Conservation (phyloP, 1,284 basidiomycete genomes). For the Ceratobasidium theobromae region DNA sequence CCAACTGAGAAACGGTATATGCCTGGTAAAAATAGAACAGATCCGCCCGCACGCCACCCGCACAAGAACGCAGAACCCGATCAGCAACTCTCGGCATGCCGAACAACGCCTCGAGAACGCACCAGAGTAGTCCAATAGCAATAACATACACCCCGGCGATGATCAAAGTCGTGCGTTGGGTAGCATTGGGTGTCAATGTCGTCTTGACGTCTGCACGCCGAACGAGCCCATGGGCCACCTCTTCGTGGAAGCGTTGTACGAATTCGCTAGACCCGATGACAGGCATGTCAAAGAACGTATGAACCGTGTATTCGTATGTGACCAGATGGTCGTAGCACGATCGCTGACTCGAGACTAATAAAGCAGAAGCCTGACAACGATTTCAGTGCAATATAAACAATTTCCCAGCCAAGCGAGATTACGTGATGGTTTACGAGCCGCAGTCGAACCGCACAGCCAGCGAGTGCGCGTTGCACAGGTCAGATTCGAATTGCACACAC, state of each 20-base stretch:
- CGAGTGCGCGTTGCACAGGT: background rate
- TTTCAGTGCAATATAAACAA: background rate
- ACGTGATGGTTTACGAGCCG: background rate
- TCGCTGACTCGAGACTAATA: no score
- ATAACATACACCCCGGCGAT: slow-evolving; percentile 73
- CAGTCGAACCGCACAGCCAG: background rate
- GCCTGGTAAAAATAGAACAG: slow-evolving; percentile 51
- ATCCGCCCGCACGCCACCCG: background rate
- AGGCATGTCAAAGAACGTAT: no score
- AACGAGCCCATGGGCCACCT: slow-evolving; percentile 1
- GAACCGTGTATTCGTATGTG: no score
- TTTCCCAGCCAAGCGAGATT: background rate
- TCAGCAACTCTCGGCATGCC: background rate
- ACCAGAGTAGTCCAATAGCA: slow-evolving; percentile 74
- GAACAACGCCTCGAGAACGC: slow-evolving; percentile 41
- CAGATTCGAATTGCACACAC: background rate
- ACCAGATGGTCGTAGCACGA: no score
- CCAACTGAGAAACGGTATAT: slow-evolving; percentile 69
- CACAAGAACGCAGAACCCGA: background rate
- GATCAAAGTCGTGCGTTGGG: slow-evolving; percentile 75
- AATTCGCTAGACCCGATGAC: slow-evolving; percentile 7
- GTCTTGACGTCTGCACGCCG: slow-evolving; percentile 25
- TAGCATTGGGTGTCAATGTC: slow-evolving; percentile 42
- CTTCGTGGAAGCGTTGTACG: slow-evolving; percentile 9
- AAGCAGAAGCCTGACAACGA: no score